Base-by-base conservation (phyloP, 768 basidiomycete species). In the Rhizopogon vesiculosus region DNA sequence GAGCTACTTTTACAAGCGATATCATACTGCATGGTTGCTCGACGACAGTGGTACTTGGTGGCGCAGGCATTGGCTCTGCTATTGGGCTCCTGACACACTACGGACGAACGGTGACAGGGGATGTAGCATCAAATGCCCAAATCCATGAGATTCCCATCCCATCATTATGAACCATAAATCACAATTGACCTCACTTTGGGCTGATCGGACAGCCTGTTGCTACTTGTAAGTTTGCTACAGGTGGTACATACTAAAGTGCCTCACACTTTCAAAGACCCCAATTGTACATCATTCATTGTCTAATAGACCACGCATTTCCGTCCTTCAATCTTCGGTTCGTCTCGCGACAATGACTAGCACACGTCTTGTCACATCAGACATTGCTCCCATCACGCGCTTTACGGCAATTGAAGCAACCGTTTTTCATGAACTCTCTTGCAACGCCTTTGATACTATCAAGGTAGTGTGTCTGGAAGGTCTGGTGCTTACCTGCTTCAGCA, bases 401-500 rank as follows among this genome's bases (percentile, higher is more conserved):
- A 52, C 71, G 62, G 41, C 89, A 89, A 61, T 91, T 25, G 65
- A 83, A 89, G 43, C 79, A 79, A 66, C 95, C 92, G 0, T 94
- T 25, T 25, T 25, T 84, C 91, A 94, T 91, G 64, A 93, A 85
- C 67, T 93, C 89, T 41, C 78, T 75, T 38, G 75, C 72, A 10
- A 82, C 76, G 22, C 90, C 76, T 53, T 78, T 77, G 59, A 91
- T 73, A 49, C 84, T 76, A 52, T 83, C 76, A 59, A 71, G 73
- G 65, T 87, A 85, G 63, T 87, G 84, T 25, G 67, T 66, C 42
- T 72, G 72, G 40, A 80, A 82, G 69, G 25, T 74, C 77, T 55
- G 74, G 31, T 0, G 31, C 31, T 33, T 33, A 33, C 73, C 66
- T 69, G 79, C 25, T 73, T 74, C 43, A 80, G 63, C 18, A 22